These are phyloP conservation scores for Cladosporium colombiae DNA, from an alignment of 2,329 filamentous ascomycete species.

Conservation along the genomic window DNA sequence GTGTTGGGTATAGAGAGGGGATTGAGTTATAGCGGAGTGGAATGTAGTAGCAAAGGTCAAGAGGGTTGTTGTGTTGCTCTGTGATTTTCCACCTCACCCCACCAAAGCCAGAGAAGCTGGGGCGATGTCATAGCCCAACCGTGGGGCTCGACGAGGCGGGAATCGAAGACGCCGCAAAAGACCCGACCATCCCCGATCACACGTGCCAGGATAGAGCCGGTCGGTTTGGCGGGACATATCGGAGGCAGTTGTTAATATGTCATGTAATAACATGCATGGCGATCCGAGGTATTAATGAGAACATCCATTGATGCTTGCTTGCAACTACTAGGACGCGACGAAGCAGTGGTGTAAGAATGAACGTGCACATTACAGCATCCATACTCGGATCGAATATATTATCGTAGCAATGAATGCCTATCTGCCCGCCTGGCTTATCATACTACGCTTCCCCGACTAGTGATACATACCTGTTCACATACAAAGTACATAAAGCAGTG, in stretches of 20 bases:
- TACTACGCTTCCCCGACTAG: not conserved
- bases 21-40: slow-evolving; percentile 2
- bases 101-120: slow-evolving; percentile 3
- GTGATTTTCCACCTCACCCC: slow-evolving; percentile 5
- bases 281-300: not conserved
- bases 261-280: slow-evolving; percentile 1
- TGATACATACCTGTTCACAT: slow-evolving; percentile 11
- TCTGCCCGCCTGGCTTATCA: not conserved
- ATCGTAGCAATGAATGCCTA: not conserved
- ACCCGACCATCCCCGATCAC: slow-evolving; percentile 5
- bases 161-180: slow-evolving; percentile 1
- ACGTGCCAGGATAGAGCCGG: not conserved
- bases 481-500: slow-evolving; percentile 13
- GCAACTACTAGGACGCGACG: not conserved
- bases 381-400: not conserved
- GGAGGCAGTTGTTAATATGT: not conserved
- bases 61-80: slow-evolving; percentile 6
- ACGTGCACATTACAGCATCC: not conserved
- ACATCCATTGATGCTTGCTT: not conserved
- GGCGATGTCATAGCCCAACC: slow-evolving; percentile 9
- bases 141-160: not conserved
- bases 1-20: slow-evolving; percentile 10
- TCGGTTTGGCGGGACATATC: not conserved
- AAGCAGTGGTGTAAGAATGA: not conserved
- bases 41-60: not conserved